phyloP scores from a whole-genome alignment of 2,329 filamentous ascomycete species.

The Cladorrhinum sp. region DNA sequence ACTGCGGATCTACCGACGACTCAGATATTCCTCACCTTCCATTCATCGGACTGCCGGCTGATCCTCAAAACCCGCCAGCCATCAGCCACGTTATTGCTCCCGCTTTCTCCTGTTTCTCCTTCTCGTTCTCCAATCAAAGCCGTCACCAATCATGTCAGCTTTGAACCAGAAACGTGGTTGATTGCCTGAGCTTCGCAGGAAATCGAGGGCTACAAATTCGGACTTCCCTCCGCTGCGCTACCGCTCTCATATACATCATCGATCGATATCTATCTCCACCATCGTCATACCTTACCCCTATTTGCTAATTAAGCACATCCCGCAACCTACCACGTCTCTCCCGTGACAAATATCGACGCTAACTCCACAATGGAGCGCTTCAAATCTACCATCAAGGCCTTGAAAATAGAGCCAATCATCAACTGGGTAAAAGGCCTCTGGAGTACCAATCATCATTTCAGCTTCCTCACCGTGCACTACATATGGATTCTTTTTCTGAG shows the following conservation, averaged over 20 bases:
- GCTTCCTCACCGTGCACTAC: slow-evolving; percentile 81
- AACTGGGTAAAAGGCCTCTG: slow-evolving; percentile 32
- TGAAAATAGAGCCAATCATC: slow-evolving; percentile 54
- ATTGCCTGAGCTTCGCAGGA: slow-evolving; percentile 1
- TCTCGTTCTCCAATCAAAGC: not conserved
- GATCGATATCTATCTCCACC: not conserved
- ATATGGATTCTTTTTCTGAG: slow-evolving; percentile 74
- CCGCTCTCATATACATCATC: not conserved
- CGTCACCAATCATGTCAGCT: not conserved
- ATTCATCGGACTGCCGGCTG: not conserved
- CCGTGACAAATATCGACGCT: not conserved
- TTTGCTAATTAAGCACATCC: not conserved
- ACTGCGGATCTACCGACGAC: not conserved
- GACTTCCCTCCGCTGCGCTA: not conserved
- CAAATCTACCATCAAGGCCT: slow-evolving; percentile 32
- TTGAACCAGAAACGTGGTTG: not conserved
- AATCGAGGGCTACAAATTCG: not conserved
- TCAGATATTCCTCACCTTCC: not conserved
- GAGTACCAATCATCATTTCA: slow-evolving; percentile 63
- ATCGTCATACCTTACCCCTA: not conserved
- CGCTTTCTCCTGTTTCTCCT: not conserved
- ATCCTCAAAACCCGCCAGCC: not conserved
- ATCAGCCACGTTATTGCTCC: not conserved
- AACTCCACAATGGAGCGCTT: slow-evolving; percentile 19
- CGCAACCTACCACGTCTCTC: not conserved